A percentile compares a stretch with the other conserved stretches of the same genome.
phyloP scores from a whole-genome alignment of 345 rosid genomes.

The Aquilaria malaccensis region DNA sequence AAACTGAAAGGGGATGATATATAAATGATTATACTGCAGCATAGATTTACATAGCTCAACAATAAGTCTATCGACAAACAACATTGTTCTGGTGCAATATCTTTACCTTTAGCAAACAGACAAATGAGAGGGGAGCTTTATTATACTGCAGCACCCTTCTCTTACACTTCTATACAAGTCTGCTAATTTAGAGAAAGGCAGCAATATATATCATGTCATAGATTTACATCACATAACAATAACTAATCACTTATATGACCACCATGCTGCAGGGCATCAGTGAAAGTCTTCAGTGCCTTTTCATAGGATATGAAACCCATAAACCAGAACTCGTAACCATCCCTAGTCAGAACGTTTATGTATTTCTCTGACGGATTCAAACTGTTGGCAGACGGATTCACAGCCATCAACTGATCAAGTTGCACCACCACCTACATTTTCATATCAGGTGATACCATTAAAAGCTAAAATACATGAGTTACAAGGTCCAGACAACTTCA shows the following conservation, averaged over 20 bases:
- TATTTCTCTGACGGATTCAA: conserved; percentile 51
- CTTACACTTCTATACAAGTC: too few relatives aligned
- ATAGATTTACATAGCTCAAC: too few relatives aligned
- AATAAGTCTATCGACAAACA: too few relatives aligned
- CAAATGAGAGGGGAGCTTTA: not conserved
- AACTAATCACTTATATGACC: not conserved
- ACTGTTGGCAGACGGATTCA: conserved; percentile 48
- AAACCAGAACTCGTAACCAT: conserved; percentile 80
- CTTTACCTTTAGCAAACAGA: too few relatives aligned
- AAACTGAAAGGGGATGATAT: too few relatives aligned
- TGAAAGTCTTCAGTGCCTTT: conserved; percentile 61
- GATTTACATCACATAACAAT: conserved; percentile 4
- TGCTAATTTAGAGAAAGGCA: too few relatives aligned
- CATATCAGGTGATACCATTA: conserved; percentile 2
- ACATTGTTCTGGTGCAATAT: too few relatives aligned
- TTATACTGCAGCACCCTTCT: conserved; percentile 1
- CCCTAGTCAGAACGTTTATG: conserved; percentile 47
- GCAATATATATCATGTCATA: not conserved
- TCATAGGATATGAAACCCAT: conserved; percentile 75
- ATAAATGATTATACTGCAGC: too few relatives aligned
- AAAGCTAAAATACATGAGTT: conserved; percentile 1
- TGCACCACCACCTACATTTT: conserved; percentile 52
- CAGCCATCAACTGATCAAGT: conserved; percentile 45
- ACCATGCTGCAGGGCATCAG: conserved; percentile 28
- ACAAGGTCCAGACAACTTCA: not conserved